Evolutionary conservation across 305 asterid species (phyloP).

Genomic region (Fraxinus latifolia): DNA sequence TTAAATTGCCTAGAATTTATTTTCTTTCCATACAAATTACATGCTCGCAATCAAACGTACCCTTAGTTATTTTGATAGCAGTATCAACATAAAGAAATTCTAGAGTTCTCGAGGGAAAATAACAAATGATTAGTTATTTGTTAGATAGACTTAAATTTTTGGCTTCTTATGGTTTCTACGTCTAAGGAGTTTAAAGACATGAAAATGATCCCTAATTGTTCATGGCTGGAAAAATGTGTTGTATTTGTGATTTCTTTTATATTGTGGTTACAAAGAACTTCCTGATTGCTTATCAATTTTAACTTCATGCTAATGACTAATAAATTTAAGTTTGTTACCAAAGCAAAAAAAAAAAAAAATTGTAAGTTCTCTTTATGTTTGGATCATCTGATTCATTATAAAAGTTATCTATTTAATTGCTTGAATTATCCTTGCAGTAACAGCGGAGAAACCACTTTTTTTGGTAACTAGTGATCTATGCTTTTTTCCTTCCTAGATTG

Average conservation of each 20-base stretch:
- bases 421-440: neutral
- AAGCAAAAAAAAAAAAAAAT: neutral
- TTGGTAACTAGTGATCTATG: constrained; percentile 18
- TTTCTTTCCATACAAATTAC: neutral
- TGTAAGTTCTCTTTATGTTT: neutral
- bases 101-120: neutral
- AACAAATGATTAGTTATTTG: neutral
- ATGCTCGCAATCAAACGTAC: neutral
- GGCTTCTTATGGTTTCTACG: neutral
- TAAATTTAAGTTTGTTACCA: neutral
- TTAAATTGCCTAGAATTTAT: too few relatives aligned
- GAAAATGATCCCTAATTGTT: neutral
- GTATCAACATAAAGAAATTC: neutral
- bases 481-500: constrained; percentile 55
- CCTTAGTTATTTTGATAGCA: neutral
- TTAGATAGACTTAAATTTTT: neutral
- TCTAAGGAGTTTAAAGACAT: neutral
- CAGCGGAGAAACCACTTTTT: neutral
- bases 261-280: neutral
- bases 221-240: neutral
- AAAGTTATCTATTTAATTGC: neutral
- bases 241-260: neutral
- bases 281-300: neutral
- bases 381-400: neutral
- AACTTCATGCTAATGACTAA: neutral